Conservation (phyloP, 805 yeast genomes). For the Cyberlindnera subsufficiens region DNA sequence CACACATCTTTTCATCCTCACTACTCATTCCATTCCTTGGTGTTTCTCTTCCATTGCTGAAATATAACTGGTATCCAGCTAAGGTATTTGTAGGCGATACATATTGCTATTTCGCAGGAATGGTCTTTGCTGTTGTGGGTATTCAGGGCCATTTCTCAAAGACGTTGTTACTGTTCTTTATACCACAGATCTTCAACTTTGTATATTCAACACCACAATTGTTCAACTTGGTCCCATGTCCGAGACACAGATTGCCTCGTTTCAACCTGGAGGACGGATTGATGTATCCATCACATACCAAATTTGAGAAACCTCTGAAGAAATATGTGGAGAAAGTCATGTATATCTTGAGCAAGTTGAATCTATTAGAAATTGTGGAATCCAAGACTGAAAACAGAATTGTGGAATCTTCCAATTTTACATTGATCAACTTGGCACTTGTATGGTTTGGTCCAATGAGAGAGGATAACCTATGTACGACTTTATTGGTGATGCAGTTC, state of each 20-base stretch:
- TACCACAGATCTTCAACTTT: slow-evolving; percentile 90
- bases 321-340: slow-evolving; percentile 34
- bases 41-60: slow-evolving; percentile 68
- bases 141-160: slow-evolving; percentile 95
- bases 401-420: slow-evolving; percentile 48
- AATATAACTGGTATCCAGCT: slow-evolving; percentile 88
- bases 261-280: slow-evolving; percentile 63
- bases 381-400: slow-evolving; percentile 16
- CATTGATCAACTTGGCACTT: slow-evolving; percentile 74
- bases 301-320: slow-evolving; percentile 27
- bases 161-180: slow-evolving; percentile 76
- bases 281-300: slow-evolving; percentile 66
- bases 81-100: slow-evolving; percentile 96
- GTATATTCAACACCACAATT: slow-evolving; percentile 89
- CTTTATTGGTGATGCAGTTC: slow-evolving; percentile 59
- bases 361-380: slow-evolving; percentile 39
- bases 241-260: slow-evolving; percentile 88
- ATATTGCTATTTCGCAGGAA: slow-evolving; percentile 95
- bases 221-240: slow-evolving; percentile 83
- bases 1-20: slow-evolving; percentile 78
- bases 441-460: slow-evolving; percentile 89
- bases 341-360: slow-evolving; percentile 38
- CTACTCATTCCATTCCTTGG: slow-evolving; percentile 84
- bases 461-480: slow-evolving; percentile 68
- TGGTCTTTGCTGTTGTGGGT: slow-evolving; percentile 97